These are phyloP conservation scores for Arachnomyces sp. DNA, from an alignment of 2,329 filamentous ascomycete genomes.

Conservation along the genomic window DNA sequence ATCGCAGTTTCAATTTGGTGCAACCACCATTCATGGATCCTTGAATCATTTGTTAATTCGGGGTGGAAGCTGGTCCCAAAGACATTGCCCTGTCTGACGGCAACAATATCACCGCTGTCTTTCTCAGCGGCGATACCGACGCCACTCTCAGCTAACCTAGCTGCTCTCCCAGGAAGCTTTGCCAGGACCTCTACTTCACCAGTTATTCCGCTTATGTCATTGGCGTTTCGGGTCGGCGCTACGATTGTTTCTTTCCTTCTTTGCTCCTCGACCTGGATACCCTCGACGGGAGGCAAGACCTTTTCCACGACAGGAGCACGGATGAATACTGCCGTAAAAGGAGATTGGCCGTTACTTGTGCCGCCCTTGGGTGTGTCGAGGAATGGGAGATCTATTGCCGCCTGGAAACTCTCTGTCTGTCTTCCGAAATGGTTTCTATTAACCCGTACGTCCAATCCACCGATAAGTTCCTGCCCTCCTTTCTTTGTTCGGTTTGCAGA, in stretches of 20 bases:
- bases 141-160: conserved; percentile 40
- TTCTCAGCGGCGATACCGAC: conserved; percentile 31
- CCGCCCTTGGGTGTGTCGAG: conserved; percentile 34
- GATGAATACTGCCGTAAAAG: conserved; percentile 84
- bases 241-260: conserved; percentile 45
- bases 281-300: conserved; percentile 50
- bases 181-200: conserved; percentile 53
- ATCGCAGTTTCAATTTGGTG: conserved; percentile 53
- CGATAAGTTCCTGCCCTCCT: conserved; percentile 87
- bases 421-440: conserved; percentile 93
- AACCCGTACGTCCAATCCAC: conserved; percentile 81
- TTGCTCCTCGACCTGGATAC: conserved; percentile 46
- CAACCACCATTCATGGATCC: conserved; percentile 94
- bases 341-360: conserved; percentile 20
- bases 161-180: conserved; percentile 46
- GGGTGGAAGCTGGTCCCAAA: conserved; percentile 95
- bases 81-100: conserved; percentile 82
- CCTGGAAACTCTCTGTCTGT: conserved; percentile 86
- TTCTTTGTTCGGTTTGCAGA: conserved; percentile 82
- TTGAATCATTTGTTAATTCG: conserved; percentile 76
- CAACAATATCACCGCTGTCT: conserved; percentile 65
- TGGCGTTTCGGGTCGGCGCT: conserved; percentile 47
- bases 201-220: conserved; percentile 33
- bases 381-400: conserved; percentile 65
- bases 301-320: conserved; percentile 87